Base-by-base conservation (phyloP, 148 eudicot genomes). In the Polygonum maritimum region DNA sequence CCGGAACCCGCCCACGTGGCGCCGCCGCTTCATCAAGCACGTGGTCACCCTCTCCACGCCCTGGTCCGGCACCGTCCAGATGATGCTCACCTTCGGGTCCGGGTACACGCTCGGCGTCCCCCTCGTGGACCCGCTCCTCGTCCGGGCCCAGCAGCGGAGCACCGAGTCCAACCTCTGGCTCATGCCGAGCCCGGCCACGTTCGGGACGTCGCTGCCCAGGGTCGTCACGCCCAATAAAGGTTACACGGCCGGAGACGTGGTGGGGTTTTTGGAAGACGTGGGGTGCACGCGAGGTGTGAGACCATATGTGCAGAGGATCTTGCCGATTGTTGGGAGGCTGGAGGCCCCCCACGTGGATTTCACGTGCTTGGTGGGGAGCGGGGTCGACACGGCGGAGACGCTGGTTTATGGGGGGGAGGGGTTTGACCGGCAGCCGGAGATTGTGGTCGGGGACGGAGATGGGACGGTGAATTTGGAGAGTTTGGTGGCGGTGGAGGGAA, bases 391-490 rank as follows among this genome's bases (percentile, higher is more conserved):
- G 2, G 82, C 88, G 1, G 94, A 92, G 79, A 86, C 87, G 2
- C 78, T 92, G 89, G 81, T 89, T 26, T 95, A 92, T 35, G 89
- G 83, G 49, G 77, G 73, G 0, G 49, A 60, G 10, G 99, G 96
- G 14, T 95, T 87, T 35, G 99, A 91, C 70, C 76, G 79, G 83
- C 87, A 83, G 78, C 96, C 97, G 8, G 82, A 88, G 73, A 65
- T 92, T 19, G 76, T 78, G 31, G 88, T 88, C 54, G 99, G 99
- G 2, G 94, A 95, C 40, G 99, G 99, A 1, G 99, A 95, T 79
- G 99, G 98, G 47, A 95, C 97, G 0, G 99, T 95, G 75, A 95
- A 95, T 63, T 79, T 88, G 87, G 78, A 80, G 48, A 95, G 99
- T 82, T 88, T 95, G 79, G 31, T 85, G 71, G 91, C 89, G 0